phyloP scores from a whole-genome alignment of 495 filamentous ascomycete genomes.

The Bombardia bombarda region DNA sequence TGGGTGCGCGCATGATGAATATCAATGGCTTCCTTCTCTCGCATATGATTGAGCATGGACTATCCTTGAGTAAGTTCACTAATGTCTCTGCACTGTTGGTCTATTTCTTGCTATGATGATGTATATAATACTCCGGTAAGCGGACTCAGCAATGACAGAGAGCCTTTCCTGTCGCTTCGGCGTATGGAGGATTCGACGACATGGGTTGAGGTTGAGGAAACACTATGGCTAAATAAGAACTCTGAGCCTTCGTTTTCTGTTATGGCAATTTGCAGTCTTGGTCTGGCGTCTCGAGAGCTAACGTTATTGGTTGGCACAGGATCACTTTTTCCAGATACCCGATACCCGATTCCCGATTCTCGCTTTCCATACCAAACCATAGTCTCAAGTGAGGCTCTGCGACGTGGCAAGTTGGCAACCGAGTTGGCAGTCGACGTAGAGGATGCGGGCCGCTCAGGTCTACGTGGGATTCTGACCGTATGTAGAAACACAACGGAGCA shows the following conservation, averaged over 20 bases:
- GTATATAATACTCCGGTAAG: slow-evolving; percentile 26
- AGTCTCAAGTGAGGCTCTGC: background rate
- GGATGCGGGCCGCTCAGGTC: too few species aligned
- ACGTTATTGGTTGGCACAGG: slow-evolving; percentile 1
- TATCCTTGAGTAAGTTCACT: background rate
- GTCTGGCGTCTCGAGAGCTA: slow-evolving; percentile 7
- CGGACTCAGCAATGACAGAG: slow-evolving; percentile 24
- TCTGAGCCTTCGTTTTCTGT: slow-evolving; percentile 12
- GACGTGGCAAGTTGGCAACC: too few species aligned
- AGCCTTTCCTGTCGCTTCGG: background rate
- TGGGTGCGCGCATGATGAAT: background rate
- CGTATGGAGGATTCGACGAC: slow-evolving; percentile 3
- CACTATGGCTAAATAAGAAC: slow-evolving; percentile 11
- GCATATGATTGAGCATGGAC: background rate
- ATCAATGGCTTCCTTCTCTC: background rate
- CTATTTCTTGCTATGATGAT: slow-evolving; percentile 18
- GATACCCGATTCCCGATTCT: background rate
- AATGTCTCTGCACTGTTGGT: background rate
- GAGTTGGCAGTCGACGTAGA: too few species aligned
- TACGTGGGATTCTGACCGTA: too few species aligned
- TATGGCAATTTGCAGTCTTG: background rate
- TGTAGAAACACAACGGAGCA: too few species aligned
- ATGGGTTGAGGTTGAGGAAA: slow-evolving; percentile 26
- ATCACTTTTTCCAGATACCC: background rate
- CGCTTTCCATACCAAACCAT: background rate